These are phyloP conservation scores for Gautieria morchelliformis DNA, from an alignment of 768 basidiomycete species.

Conservation along the genomic window DNA sequence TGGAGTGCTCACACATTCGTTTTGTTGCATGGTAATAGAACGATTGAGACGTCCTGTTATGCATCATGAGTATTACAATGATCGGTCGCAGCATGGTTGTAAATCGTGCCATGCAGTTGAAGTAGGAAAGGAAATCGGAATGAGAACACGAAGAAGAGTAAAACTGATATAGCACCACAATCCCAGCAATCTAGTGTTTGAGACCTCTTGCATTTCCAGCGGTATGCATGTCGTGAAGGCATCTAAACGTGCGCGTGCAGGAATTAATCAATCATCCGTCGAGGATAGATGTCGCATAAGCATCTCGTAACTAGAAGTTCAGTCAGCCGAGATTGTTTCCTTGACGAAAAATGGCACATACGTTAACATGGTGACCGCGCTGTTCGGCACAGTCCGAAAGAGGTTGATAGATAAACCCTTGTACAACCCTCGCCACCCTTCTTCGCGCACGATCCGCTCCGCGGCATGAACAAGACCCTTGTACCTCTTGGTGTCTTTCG, in stretches of 20 bases:
- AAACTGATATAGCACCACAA: neutral
- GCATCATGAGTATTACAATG: neutral
- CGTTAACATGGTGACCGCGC: constrained; percentile 93
- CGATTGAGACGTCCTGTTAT: neutral
- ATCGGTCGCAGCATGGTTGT: neutral
- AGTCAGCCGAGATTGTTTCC: neutral
- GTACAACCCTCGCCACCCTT: constrained; percentile 87
- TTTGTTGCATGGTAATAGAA: neutral
- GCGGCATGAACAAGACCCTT: constrained; percentile 70
- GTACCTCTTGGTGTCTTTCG: constrained; percentile 13
- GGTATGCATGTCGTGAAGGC: neutral
- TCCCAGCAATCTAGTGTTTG: neutral
- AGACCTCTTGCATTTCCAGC: neutral
- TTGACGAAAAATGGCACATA: constrained; percentile 31
- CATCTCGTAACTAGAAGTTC: constrained; percentile 28
- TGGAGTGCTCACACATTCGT: neutral
- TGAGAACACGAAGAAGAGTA: neutral
- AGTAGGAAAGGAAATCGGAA: neutral
- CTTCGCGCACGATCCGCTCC: constrained; percentile 60
- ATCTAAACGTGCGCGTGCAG: neutral
- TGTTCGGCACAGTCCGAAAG: constrained; percentile 89
- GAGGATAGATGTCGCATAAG: constrained; percentile 26
- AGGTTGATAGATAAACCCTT: constrained; percentile 92
- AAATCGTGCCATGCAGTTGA: neutral
- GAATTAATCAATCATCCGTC: neutral